phyloP scores from a whole-genome alignment of 2,329 filamentous ascomycete species.

The Cercospora zeae-maydis region DNA sequence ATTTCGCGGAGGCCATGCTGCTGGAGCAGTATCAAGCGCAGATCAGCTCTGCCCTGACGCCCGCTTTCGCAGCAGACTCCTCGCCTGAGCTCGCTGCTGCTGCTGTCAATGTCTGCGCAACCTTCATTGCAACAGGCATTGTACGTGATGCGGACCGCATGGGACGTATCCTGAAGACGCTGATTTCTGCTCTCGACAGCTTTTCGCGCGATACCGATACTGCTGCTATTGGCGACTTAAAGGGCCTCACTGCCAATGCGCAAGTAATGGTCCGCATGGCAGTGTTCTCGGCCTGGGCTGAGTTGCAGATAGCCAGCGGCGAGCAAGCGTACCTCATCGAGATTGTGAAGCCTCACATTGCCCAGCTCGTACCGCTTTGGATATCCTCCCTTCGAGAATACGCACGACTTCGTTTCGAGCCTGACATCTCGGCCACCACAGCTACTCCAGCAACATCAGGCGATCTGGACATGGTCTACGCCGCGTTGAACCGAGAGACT shows the following conservation, averaged over 20 bases:
- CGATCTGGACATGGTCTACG: conserved; percentile 89
- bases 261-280: conserved; percentile 99
- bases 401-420: conserved; percentile 88
- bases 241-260: conserved; percentile 89
- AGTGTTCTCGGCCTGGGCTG: conserved; percentile 94
- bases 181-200: conserved; percentile 86
- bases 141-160: conserved; percentile 98
- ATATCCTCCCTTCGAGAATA: conserved; percentile 90
- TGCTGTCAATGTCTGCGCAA: conserved; percentile 95
- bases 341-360: conserved; percentile 86
- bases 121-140: conserved; percentile 94
- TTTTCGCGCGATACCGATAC: conserved; percentile 77
- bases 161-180: conserved; percentile 91
- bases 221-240: conserved; percentile 86
- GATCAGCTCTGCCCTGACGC: conserved; percentile 92
- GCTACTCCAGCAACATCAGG: conserved; percentile 66
- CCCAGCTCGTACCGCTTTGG: conserved; percentile 87
- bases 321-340: conserved; percentile 87
- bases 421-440: conserved; percentile 89
- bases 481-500: conserved; percentile 89
- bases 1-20: conserved; percentile 94
- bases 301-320: conserved; percentile 88
- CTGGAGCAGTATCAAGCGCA: conserved; percentile 98
- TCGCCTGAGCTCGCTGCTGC: conserved; percentile 93
- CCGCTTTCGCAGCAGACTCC: conserved; percentile 91